Evolutionary conservation across 495 filamentous ascomycete genomes (phyloP), one percentile per base, ranked within the genome.

Genomic region (Mytilinidion resinicola): DNA sequence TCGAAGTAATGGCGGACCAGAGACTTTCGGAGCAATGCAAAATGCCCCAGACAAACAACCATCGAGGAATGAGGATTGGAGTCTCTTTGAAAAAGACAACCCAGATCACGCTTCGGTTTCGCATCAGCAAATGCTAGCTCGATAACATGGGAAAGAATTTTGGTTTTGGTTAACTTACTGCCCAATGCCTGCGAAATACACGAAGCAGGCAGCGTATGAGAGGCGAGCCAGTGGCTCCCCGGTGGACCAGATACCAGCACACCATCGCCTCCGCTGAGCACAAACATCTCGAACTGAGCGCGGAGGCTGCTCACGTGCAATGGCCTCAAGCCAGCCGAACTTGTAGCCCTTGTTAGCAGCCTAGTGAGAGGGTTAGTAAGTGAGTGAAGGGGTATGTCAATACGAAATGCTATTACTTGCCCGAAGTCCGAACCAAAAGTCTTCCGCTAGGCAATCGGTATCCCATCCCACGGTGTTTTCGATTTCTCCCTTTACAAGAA

Each of bases 321-420:
- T 49, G 7, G 46, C 46, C 12, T 49, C 46, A 25, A 49, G 46
- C 46, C 46, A 49, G 46, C 46, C 21, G 46, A 49, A 49, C 14
- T 49, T 49, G 46, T 49, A 49, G 4, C 46, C 46, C 21, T 49
- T 49, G 33, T 49, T 49, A 17, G 21, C 46, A 25, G 46, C 21
- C 46, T 49, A 10, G 1, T 14, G 4, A 12, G 14, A 49, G 25
- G 6, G 6, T 30, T 30, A 30, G 25, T 30, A 30, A 30, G 25
- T 30, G 25, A 30, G 25, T 3, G 25, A 30, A 30, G 6, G 3
- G 25, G n/a, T n/a, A n/a, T 30, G 2, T 30, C 25, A 46, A 12
- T 20, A 12, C 8, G 9, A 12, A 8, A 11, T 10, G 21, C 21
- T 49, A 25, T 30, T 12, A 14, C 46, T 49, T 30, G 33, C 46